phyloP scores from a whole-genome alignment of 2,329 filamentous ascomycete species.

The Fusarium torulosum region DNA sequence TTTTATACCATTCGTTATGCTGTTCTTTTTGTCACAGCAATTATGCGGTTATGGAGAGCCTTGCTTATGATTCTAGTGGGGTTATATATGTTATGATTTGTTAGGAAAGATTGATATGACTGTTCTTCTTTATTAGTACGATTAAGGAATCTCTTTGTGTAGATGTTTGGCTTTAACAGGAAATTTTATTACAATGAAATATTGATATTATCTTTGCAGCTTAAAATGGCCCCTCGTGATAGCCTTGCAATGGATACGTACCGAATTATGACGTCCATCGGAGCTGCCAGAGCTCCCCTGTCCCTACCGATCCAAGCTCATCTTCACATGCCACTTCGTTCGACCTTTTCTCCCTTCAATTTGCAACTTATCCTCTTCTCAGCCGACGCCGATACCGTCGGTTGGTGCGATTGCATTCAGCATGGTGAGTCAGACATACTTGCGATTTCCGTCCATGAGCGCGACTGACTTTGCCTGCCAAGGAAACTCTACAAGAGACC shows the following conservation, averaged over 20 bases:
- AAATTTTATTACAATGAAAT: background rate
- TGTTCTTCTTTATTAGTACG: slow-evolving; percentile 28
- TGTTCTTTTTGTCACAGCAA: slow-evolving; percentile 22
- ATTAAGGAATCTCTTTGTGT: slow-evolving; percentile 15
- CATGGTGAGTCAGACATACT: slow-evolving; percentile 35
- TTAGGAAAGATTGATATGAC: slow-evolving; percentile 39
- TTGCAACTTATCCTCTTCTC: slow-evolving; percentile 8
- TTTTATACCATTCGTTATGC: slow-evolving; percentile 35
- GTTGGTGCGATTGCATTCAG: slow-evolving; percentile 15
- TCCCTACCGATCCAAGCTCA: background rate
- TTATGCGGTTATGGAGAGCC: slow-evolving; percentile 34
- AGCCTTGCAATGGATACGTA: slow-evolving; percentile 28
- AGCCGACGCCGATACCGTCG: slow-evolving; percentile 14
- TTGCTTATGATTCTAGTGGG: slow-evolving; percentile 19
- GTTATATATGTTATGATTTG: slow-evolving; percentile 35
- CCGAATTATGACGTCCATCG: slow-evolving; percentile 43
- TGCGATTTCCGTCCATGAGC: background rate
- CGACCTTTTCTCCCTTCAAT: slow-evolving; percentile 19
- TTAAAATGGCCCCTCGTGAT: background rate
- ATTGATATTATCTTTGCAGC: background rate
- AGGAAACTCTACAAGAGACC: slow-evolving; percentile 56
- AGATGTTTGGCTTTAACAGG: slow-evolving; percentile 1
- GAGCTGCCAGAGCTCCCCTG: slow-evolving; percentile 33
- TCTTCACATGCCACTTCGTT: slow-evolving; percentile 43
- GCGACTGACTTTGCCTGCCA: slow-evolving; percentile 15